Evolutionary conservation across 1,284 basidiomycete genomes (phyloP), one percentile per base, ranked within the genome.

Genomic region (Marasmius oreades): DNA sequence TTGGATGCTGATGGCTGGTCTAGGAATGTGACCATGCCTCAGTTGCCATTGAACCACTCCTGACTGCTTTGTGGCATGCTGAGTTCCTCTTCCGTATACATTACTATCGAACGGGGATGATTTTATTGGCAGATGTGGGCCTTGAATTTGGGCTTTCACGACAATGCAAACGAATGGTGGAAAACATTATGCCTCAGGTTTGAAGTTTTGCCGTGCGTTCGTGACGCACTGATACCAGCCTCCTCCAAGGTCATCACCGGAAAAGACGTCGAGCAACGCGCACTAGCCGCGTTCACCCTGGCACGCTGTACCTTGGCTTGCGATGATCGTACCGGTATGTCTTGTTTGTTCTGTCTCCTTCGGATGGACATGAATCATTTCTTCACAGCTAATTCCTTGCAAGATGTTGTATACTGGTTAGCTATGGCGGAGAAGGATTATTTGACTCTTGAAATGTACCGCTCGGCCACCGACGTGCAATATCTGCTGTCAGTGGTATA

Each of bases 161-260:
- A 64, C 78, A 82, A 61, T 84, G 81, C 59, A 76, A 73, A 59
- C 78, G 75, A 55, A 77, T 91, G 54, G 63, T 92, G 44, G 85
- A 90, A 52, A 88, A 88, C 61, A 81, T 91, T 47, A 79, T 92
- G 77, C 89, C 90, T 24, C 90, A 92, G 74, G 90, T 86, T 57
- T 57, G 71, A 46, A 10, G 44, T 33, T 26, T 22, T 7, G 36
- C 56, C 36, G 31, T 12, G n/a, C 22, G 43, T 14, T 16, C 5
- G 14, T 59, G 11, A 52, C 56, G 56, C 22, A 28, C n/a, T 24
- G 26, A 51, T 16, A 23, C 34, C 37, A 18, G 14, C 3, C 7
- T 10, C 23, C 26, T 37, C 39, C n/a, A 62, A 92, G 89, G 70
- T 92, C 34, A 81, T 92, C 54, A 75, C 72, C 53, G 88, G 87